Evolutionary conservation across 108 stramenopile genomes (phyloP), one percentile per base, ranked within the genome.

Genomic region (Cyclotella cryptica): DNA sequence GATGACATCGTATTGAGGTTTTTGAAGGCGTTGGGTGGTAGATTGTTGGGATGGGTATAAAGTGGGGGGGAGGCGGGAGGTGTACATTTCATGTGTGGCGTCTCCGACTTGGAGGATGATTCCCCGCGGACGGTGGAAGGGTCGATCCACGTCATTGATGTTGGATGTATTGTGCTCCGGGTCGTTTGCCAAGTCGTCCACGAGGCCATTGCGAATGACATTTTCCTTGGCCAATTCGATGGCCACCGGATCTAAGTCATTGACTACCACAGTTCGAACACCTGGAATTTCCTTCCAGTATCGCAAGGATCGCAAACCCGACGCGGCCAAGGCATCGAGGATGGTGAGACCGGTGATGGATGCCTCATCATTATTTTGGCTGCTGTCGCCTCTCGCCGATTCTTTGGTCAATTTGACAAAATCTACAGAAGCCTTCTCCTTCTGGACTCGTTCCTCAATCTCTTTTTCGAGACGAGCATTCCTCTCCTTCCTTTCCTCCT

Each of bases 291-390:
- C 98, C 66, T 98, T 97, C 86, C 91, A 94, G 75, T 99, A 99
- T 64, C 99, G 88, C 26, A 98, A 77, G 12, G 96, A 97, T 65
- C 99, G 95, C 46, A 99, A 77, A 29, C 98, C 99, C 7, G 98
- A 94, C 15, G 99, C 99, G 0, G 98, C 97, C 47, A 99, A 84
- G 18, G 97, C 98, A 75, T 99, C 99, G 15, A 99, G 88, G 59
- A 99, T 89, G 14, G 84, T 75, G 28, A 98, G 78, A 7, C 99
- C 99, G 19, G 65, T 4, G 28, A 18, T 24, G 26, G 12, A 21
- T 14, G 19, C 6, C 1, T 8, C 41, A 26, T 14, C 35, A n/a
- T n/a, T n/a, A n/a, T n/a, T n/a, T n/a, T n/a, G 7, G 12, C 35
- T 35, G 21, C 55, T 29, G 13, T 62, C 10, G 39, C 39, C 11